phyloP scores from a whole-genome alignment of 306 rosid genomes.

The Quillaja saponaria region DNA sequence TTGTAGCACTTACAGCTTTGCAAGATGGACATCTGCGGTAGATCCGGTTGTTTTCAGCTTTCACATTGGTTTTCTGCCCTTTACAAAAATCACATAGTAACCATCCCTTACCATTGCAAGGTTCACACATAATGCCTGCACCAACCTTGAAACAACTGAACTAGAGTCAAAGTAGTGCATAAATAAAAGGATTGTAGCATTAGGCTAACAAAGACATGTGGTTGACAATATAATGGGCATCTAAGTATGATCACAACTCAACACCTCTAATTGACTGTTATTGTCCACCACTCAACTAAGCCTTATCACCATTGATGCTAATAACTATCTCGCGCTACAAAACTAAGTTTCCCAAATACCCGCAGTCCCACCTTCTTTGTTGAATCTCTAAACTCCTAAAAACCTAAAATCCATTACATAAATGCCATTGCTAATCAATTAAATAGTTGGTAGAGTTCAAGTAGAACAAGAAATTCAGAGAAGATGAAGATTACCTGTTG shows the following conservation, averaged over 20 bases:
- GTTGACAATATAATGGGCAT: not conserved
- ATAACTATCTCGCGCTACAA: too few species aligned
- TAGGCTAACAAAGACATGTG: not conserved
- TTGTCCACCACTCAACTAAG: too few species aligned
- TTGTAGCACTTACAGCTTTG: conserved; percentile 64
- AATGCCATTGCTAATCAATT: not conserved
- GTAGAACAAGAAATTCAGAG: not conserved
- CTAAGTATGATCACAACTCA: too few species aligned
- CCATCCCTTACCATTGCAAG: conserved; percentile 90
- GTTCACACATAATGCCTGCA: conserved; percentile 58
- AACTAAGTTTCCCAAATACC: not conserved
- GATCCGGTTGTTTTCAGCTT: conserved; percentile 63
- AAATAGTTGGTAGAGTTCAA: too few species aligned
- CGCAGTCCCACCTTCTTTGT: not conserved
- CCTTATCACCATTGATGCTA: too few species aligned
- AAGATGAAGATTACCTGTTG: conserved; percentile 32
- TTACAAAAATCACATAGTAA: conserved; percentile 72
- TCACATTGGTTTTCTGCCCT: conserved; percentile 82
- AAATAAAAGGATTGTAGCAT: not conserved
- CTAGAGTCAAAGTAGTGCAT: not conserved
- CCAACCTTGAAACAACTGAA: conserved; percentile 50
- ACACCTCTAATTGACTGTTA: too few species aligned
- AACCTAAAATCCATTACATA: not conserved
- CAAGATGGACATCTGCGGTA: conserved; percentile 92
- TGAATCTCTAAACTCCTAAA: not conserved